Evolutionary conservation across 1,139 yeast genomes (phyloP), one percentile per base, ranked within the genome.

Genomic region (Taphrina populina): DNA sequence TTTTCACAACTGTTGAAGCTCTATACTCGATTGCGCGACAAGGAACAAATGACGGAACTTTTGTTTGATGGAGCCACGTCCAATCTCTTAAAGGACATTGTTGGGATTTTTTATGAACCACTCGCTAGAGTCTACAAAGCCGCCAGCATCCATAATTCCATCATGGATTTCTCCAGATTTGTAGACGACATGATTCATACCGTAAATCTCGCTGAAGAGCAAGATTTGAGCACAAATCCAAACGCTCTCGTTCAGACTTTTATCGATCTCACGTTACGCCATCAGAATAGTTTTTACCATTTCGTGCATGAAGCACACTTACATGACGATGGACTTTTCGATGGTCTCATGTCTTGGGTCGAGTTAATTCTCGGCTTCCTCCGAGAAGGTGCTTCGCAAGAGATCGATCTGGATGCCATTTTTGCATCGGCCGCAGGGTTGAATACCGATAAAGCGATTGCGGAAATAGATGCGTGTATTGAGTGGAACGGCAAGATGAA

Each of bases 11-110:
- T 84, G 59, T 78, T 85, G 70, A 82, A 79, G 61, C 70, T 85
- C 20, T 77, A 78, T 62, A 72, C 86, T 1, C 77, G 95, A 39
- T 82, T 79, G 59, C 78, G 81, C 41, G 97, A 90, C 66, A 88
- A 87, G 67, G 80, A 81, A 56, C 71, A 83, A 45, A 70, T 88
- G 74, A 83, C 82, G 63, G 81, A 82, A 65, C 70, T 90, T 45
- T 87, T 96, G 94, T 81, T 81, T 55, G 95, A 88, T 64, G 88
- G 92, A 0, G 86, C 84, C 63, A 72, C 94, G 39, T 81, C 88
- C 21, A 75, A 75, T 45, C 73, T 90, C 40, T 72, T 88, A 57
- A 84, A 84, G 62, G 86, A 85, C 57, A 73, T 87, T 35, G 75
- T 90, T 39, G 78, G 88, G 0, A 76, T 88, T 57, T 84, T 90